phyloP scores from a whole-genome alignment of 1,284 basidiomycete genomes.

The Cutaneotrichosporon arboriforme region DNA sequence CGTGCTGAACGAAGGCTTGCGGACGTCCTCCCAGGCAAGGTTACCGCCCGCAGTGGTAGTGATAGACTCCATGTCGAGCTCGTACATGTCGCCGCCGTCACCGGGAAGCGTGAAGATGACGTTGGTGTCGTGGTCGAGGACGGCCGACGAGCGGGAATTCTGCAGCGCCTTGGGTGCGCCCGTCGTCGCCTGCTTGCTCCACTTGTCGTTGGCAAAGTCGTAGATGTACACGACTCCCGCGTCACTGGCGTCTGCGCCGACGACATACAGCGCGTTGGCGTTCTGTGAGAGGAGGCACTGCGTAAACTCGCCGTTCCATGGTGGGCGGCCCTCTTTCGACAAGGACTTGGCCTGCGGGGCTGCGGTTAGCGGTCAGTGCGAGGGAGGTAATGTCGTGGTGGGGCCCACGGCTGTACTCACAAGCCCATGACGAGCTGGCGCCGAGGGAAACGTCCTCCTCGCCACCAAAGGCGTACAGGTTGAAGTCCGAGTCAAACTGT shows the following conservation, averaged over 20 bases:
- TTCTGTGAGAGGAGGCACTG: conserved; percentile 47
- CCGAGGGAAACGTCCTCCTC: conserved; percentile 45
- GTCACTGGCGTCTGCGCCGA: conserved; percentile 65
- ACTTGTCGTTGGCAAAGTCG: conserved; percentile 41
- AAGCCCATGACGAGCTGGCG: conserved; percentile 31
- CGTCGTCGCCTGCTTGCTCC: conserved; percentile 46
- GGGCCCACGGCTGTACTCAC: conserved; percentile 32
- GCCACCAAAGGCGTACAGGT: conserved; percentile 49
- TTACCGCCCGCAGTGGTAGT: conserved; percentile 56
- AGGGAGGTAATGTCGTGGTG: no score
- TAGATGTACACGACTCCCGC: conserved; percentile 53
- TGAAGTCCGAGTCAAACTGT: conserved; percentile 43
- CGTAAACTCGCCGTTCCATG: conserved; percentile 45
- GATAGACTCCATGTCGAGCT: conserved; percentile 61
- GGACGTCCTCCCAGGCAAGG: conserved; percentile 60
- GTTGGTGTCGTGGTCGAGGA: conserved; percentile 85
- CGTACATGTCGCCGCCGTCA: conserved; percentile 48
- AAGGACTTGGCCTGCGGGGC: conserved; percentile 33
- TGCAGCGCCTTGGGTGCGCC: conserved; percentile 32
- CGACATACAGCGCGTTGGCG: conserved; percentile 62
- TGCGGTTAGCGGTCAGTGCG: conserved; percentile 12
- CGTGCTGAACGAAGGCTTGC: conserved; percentile 54
- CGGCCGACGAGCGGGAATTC: conserved; percentile 49
- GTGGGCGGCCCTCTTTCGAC: conserved; percentile 40
- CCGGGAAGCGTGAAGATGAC: conserved; percentile 56